A percentile compares a stretch with the other conserved stretches of the same genome.
Evolutionary conservation across 352 stramenopile genomes (phyloP).

Genomic region (Phytophthora constricta): DNA sequence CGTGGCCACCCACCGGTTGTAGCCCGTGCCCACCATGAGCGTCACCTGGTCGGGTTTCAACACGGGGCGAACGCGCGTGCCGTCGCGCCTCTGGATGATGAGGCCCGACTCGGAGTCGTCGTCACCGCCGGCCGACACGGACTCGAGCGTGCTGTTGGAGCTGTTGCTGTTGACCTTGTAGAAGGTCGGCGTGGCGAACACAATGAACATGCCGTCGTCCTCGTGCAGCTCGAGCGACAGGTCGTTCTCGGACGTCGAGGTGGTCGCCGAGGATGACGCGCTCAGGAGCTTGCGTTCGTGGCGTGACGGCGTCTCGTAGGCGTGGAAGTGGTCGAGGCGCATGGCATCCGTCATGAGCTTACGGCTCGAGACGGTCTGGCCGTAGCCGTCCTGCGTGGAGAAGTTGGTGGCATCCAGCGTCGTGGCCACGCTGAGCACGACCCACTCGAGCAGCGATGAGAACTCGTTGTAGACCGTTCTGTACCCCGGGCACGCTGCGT

Average conservation of each 20-base stretch:
- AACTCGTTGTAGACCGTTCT: conserved; percentile 46
- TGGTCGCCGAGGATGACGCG: conserved; percentile 3
- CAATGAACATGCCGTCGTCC: conserved; percentile 68
- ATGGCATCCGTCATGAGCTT: conserved; percentile 62
- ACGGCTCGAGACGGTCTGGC: conserved; percentile 41
- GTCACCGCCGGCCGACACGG: conserved; percentile 31
- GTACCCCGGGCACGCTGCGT: conserved; percentile 51
- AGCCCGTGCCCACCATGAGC: conserved; percentile 68
- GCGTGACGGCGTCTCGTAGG: conserved; percentile 47
- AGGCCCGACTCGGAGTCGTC: conserved; percentile 52
- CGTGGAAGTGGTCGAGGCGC: conserved; percentile 70
- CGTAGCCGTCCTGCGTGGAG: conserved; percentile 48
- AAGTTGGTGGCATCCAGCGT: conserved; percentile 55
- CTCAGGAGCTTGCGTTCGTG: conserved; percentile 27
- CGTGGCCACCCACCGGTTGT: conserved; percentile 57
- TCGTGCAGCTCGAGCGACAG: conserved; percentile 62
- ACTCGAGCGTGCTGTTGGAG: conserved; percentile 27
- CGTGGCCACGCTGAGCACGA: conserved; percentile 50
- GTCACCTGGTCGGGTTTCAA: conserved; percentile 60
- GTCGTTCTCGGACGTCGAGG: conserved; percentile 28
- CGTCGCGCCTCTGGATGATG: conserved; percentile 55
- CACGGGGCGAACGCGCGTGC: conserved; percentile 51
- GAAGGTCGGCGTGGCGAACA: conserved; percentile 57
- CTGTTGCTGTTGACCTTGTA: conserved; percentile 52
- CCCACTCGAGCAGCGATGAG: conserved; percentile 50